Conservation (phyloP, 176 grass and related monocot genomes). For the Echinochloa phyllopogon region DNA sequence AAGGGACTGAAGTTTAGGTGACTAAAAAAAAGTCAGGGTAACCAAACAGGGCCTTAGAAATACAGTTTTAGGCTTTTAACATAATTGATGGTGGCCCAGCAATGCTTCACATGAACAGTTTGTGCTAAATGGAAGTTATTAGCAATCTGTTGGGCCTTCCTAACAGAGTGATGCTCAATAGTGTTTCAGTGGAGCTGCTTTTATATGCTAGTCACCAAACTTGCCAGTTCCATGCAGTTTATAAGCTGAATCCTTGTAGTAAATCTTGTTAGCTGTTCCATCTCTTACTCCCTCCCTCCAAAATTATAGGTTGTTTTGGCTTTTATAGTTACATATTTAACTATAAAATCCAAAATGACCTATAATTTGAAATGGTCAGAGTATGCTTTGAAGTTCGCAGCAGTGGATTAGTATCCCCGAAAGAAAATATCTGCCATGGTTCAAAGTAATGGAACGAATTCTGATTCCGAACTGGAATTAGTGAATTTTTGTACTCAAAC, state of each 20-base stretch:
- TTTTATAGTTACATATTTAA: too few species aligned
- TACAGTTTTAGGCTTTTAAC: conserved; percentile 3
- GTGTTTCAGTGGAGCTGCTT: conserved; percentile 12
- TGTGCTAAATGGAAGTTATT: conserved; percentile 6
- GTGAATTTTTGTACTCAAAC: not conserved
- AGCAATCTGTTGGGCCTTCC: not conserved
- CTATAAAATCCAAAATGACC: too few species aligned
- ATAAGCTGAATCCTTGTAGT: not conserved
- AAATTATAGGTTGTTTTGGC: too few species aligned
- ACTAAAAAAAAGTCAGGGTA: too few species aligned
- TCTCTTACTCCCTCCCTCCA: too few species aligned
- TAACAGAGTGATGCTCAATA: not conserved
- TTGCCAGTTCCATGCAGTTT: conserved; percentile 7
- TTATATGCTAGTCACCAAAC: not conserved
- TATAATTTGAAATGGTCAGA: too few species aligned
- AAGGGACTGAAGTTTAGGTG: too few species aligned
- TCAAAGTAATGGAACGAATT: not conserved
- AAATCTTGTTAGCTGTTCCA: not conserved
- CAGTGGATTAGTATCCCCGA: not conserved
- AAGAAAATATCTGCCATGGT: not conserved
- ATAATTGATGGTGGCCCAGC: not conserved
- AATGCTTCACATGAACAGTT: conserved; percentile 16
- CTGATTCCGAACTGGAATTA: not conserved
- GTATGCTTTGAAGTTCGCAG: not conserved
- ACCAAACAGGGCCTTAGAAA: too few species aligned